phyloP scores from a whole-genome alignment of 805 yeast genomes.

The Yarrowia divulgata region DNA sequence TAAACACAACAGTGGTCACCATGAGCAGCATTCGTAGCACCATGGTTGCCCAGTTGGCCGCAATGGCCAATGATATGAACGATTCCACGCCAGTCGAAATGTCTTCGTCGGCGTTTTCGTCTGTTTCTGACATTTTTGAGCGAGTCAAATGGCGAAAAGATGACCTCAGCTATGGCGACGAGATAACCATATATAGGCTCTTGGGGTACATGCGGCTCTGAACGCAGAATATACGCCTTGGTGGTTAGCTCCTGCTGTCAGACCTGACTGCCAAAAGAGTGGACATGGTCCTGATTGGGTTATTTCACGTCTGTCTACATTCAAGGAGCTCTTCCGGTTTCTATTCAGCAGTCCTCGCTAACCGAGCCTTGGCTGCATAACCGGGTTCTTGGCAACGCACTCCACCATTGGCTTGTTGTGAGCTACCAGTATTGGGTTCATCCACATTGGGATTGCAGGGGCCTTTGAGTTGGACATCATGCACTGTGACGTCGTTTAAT shows the following conservation, averaged over 20 bases:
- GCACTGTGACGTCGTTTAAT: background rate
- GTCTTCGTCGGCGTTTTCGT: background rate
- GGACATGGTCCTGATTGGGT: too few relatives aligned
- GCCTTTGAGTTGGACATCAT: background rate
- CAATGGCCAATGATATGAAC: background rate
- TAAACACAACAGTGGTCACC: background rate
- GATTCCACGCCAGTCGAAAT: background rate
- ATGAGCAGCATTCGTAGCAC: background rate
- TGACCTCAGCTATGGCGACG: too few relatives aligned
- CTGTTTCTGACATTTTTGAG: background rate
- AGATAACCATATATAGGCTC: too few relatives aligned
- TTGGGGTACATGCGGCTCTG: too few relatives aligned
- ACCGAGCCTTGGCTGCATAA: background rate
- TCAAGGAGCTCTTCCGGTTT: too few relatives aligned
- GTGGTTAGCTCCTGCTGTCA: too few relatives aligned
- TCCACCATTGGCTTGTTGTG: background rate
- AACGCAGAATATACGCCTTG: too few relatives aligned
- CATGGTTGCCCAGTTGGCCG: constrained; percentile 3
- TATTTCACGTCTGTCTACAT: too few relatives aligned
- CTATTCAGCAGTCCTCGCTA: too few relatives aligned
- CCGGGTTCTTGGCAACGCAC: background rate
- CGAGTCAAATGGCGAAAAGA: too few relatives aligned
- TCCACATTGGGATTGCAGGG: background rate
- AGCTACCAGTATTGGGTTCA: background rate
- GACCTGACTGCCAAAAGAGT: too few relatives aligned